phyloP scores from a whole-genome alignment of 192 early-diverging fungal species.

The Lunasporangiospora selenospora region DNA sequence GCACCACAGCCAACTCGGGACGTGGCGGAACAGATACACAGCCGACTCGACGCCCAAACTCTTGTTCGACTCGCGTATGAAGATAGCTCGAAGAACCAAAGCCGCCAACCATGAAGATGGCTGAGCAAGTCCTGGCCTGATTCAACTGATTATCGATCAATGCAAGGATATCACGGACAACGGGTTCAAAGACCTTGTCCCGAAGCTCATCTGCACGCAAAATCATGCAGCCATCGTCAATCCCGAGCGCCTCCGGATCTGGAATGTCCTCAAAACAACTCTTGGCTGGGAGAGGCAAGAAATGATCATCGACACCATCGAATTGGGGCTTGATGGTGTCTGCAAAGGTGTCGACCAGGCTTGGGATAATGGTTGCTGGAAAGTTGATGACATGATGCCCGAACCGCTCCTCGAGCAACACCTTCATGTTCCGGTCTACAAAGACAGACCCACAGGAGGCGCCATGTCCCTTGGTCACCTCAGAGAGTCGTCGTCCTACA shows the following conservation, averaged over 20 bases:
- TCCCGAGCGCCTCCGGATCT: not conserved
- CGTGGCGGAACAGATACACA: slow-evolving; percentile 27
- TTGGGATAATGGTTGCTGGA: slow-evolving; percentile 19
- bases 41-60: slow-evolving; percentile 32
- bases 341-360: slow-evolving; percentile 41
- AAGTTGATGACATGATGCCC: slow-evolving; percentile 22
- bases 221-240: slow-evolving; percentile 29
- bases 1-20: slow-evolving; percentile 43
- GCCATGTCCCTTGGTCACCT: slow-evolving; percentile 45
- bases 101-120: slow-evolving; percentile 51
- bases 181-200: slow-evolving; percentile 47
- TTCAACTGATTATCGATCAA: slow-evolving; percentile 6
- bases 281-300: slow-evolving; percentile 25
- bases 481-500: slow-evolving; percentile 16
- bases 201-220: slow-evolving; percentile 33
- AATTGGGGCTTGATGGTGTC: slow-evolving; percentile 43
- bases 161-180: not conserved
- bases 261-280: too few relatives aligned
- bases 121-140: slow-evolving; percentile 1
- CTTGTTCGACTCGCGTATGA: slow-evolving; percentile 43
- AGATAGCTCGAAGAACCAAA: slow-evolving; percentile 56
- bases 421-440: slow-evolving; percentile 40
- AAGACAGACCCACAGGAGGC: slow-evolving; percentile 42
- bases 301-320: slow-evolving; percentile 44
- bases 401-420: slow-evolving; percentile 20